These are phyloP conservation scores for Psilocybe azurescens DNA, from an alignment of 768 basidiomycete genomes.

Conservation along the genomic window DNA sequence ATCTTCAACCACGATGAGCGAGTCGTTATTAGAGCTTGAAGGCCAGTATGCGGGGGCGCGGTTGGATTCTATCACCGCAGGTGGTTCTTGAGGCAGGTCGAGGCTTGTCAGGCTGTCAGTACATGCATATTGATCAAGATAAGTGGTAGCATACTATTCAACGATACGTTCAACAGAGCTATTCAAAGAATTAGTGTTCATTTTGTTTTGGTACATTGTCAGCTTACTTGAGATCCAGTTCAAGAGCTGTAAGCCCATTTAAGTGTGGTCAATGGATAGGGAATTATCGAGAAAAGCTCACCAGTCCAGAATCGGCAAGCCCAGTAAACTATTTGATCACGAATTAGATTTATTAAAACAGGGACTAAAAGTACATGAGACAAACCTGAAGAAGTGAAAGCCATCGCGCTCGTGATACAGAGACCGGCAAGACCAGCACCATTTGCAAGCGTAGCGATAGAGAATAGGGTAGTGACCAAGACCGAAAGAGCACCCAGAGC, in stretches of 20 bases:
- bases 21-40: slow-evolving; percentile 62
- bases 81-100: slow-evolving; percentile 86
- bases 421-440: slow-evolving; percentile 68
- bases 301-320: slow-evolving; percentile 57
- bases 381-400: slow-evolving; percentile 49
- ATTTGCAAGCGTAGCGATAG: slow-evolving; percentile 62
- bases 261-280: background rate
- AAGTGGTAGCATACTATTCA: slow-evolving; percentile 62
- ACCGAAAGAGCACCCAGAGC: slow-evolving; percentile 74
- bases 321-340: slow-evolving; percentile 46
- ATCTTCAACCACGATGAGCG: slow-evolving; percentile 73
- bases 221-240: slow-evolving; percentile 77
- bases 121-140: slow-evolving; percentile 29
- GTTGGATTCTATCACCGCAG: slow-evolving; percentile 71
- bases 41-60: slow-evolving; percentile 95
- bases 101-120: slow-evolving; percentile 39
- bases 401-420: slow-evolving; percentile 76
- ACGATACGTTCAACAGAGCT: slow-evolving; percentile 91
- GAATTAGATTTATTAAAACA: too few species aligned
- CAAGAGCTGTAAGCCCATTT: slow-evolving; percentile 56
- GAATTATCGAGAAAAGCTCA: slow-evolving; percentile 18
- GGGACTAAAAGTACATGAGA: background rate
- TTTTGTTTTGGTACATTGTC: background rate
- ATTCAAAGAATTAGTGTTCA: slow-evolving; percentile 1
- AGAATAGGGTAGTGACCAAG: slow-evolving; percentile 77